Conservation (phyloP, 805 yeast genomes). For the Candida montana region DNA sequence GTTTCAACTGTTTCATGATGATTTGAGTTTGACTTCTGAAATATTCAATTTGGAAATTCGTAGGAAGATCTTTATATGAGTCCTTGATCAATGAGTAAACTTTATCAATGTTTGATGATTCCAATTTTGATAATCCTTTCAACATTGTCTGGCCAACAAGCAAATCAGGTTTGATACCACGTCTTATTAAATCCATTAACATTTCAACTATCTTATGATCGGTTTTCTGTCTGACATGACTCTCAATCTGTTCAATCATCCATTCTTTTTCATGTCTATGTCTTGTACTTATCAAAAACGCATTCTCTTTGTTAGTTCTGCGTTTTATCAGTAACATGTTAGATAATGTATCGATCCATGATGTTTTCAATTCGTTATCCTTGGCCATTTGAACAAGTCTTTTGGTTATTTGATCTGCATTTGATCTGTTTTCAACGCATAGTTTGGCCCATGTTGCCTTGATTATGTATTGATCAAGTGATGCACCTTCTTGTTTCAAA, state of each 20-base stretch:
- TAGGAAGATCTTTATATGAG: neutral
- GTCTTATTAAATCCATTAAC: slow-evolving; percentile 11
- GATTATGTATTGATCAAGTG: slow-evolving; percentile 5
- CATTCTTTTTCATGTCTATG: neutral
- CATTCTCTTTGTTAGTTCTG: neutral
- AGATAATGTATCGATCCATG: slow-evolving; percentile 8
- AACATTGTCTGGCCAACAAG: slow-evolving; percentile 9
- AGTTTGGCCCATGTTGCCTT: slow-evolving; percentile 8
- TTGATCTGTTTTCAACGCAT: slow-evolving; percentile 1
- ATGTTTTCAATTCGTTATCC: neutral
- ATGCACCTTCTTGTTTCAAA: neutral
- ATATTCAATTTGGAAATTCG: neutral
- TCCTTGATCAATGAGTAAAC: slow-evolving; percentile 15
- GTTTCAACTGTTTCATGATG: neutral
- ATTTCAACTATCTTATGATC: slow-evolving; percentile 3
- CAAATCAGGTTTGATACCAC: slow-evolving; percentile 17
- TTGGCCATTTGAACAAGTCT: neutral
- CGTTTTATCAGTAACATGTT: neutral
- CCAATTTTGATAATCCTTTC: slow-evolving; percentile 7
- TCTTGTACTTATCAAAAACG: neutral
- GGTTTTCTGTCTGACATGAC: neutral
- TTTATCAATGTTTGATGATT: slow-evolving; percentile 10
- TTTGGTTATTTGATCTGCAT: neutral
- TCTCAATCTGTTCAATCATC: slow-evolving; percentile 3
- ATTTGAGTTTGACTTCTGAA: neutral